Base-by-base conservation (phyloP, 2,329 filamentous ascomycete genomes). In the Hypomyces perniciosus region DNA sequence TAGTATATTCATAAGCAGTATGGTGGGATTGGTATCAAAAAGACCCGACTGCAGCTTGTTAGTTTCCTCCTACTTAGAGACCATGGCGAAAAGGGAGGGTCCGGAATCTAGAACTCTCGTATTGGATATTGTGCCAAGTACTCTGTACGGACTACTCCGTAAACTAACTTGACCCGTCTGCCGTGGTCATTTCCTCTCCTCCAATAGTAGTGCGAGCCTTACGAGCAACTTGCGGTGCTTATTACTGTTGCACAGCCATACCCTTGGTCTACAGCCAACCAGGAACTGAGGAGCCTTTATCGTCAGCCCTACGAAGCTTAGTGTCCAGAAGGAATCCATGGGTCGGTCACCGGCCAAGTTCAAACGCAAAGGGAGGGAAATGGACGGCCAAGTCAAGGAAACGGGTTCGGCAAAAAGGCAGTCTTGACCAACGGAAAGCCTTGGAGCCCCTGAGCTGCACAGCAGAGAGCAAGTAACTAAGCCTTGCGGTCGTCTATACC, bases 291-390 rank as follows among this genome's bases (percentile, higher is more conserved):
- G 51, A 43, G 44, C 51, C 33, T 48, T 58, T 49, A 50, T 46
- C 50, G 56, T 58, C 56, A 58, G 56, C 56, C 56, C 56, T 58
- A 58, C 55, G 55, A 58, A 54, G 55, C 52, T 51, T 55, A 48
- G 56, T 52, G 50, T 20, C 45, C 51, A 46, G 39, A 54, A 55
- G 45, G 44, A 44, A 46, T 42, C 28, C 20, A 42, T 10, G 9
- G 20, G 10, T 27, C 38, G 38, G 38, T n/a, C 38, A 27, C 13
- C 44, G 44, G 38, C 38, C 49, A 38, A 33, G 39, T 46, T n/a
- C 9, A 34, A 30, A n/a, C 28, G 29, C 40, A 38, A 44, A 26
- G 33, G 43, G 31, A 30, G 20, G 26, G 12, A 26, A 13, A 5
- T n/a, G 37, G 47, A 38, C 30, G 27, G 37, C 8, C 31, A 20